Evolutionary conservation across 305 asterid genomes (phyloP).

Genomic region (Fraxinus ornus): DNA sequence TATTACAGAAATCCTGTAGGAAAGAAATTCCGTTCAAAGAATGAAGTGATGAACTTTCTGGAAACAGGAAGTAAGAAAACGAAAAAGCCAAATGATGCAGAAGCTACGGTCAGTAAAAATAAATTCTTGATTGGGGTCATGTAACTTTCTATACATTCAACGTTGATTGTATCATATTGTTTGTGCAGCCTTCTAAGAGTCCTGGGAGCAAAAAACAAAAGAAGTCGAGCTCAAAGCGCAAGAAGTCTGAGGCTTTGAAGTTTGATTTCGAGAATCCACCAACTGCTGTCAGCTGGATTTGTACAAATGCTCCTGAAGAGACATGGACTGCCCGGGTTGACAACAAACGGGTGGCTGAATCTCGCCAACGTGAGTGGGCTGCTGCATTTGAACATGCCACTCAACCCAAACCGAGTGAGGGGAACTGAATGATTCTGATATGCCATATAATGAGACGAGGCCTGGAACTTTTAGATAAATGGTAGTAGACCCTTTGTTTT

Average conservation of each 20-base stretch:
- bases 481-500: not conserved
- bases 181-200: constrained; percentile 51
- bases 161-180: not conserved
- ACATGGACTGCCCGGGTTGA: constrained; percentile 28
- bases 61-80: constrained; percentile 62
- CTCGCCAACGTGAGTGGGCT: constrained; percentile 31
- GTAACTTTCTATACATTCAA: not conserved
- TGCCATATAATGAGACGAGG: not conserved
- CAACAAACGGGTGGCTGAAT: constrained; percentile 26
- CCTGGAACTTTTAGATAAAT: not conserved
- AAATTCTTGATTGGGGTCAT: not conserved
- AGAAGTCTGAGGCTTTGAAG: constrained; percentile 30
- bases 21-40: constrained; percentile 55
- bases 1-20: constrained; percentile 63
- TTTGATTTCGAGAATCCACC: constrained; percentile 39
- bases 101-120: constrained; percentile 39
- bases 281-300: constrained; percentile 29
- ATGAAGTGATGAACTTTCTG: constrained; percentile 65
- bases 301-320: constrained; percentile 25
- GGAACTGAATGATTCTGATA: not conserved
- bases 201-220: constrained; percentile 36
- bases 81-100: constrained; percentile 37
- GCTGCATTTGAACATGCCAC: constrained; percentile 26
- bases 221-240: constrained; percentile 40
- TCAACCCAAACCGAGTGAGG: constrained; percentile 14